Base-by-base conservation (phyloP, 805 yeast genomes). In the Yarrowia hollandica region DNA sequence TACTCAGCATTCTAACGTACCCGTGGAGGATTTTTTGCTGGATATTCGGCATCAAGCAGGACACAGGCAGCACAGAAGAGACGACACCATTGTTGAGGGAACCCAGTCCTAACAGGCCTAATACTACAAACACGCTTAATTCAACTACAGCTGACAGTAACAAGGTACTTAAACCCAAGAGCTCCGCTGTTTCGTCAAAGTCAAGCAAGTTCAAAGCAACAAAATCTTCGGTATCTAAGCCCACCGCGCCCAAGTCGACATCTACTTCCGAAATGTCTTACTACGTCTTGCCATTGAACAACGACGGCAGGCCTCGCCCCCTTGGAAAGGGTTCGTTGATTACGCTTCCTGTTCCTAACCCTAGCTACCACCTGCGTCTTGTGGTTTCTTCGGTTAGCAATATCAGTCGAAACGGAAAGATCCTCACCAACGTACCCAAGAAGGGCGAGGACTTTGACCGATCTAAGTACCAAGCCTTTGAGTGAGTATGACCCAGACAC, bases 341-440 rank as follows among this genome's bases (percentile, higher is more conserved):
- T 33, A 61, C 65, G n/a, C 67, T 75, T 55, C 78, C 79, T 18
- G 67, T 71, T 30, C 78, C 78, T 12, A 38, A 63, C 28, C 71
- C 72, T 60, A 68, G 74, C 14, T 75, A 75, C 63, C 65, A 62
- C 11, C 74, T 92, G 54, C 77, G 83, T 41, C 75, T 92, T 61
- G 79, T 80, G 59, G 73, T 92, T 61, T 82, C 85, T 33, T 94
- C 96, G 1, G 88, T 96, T 10, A 79, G 92, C 6, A 79, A 81
- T 14, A 81, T 90, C 14, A 76, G 88, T 9, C 81, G 87, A 65
- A 82, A 83, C 28, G 97, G 94, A 5, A 73, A 76, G 7, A 75
- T 92, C 28, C 81, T 85, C 82, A 82, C 88, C 46, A 91, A 91
- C 71, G 79, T 83, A 12, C 95, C 96, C 1, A 75, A 77, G 1